These are phyloP conservation scores for Aurantiochytrium sp. DNA, from an alignment of 108 stramenopile species.

Conservation along the genomic window DNA sequence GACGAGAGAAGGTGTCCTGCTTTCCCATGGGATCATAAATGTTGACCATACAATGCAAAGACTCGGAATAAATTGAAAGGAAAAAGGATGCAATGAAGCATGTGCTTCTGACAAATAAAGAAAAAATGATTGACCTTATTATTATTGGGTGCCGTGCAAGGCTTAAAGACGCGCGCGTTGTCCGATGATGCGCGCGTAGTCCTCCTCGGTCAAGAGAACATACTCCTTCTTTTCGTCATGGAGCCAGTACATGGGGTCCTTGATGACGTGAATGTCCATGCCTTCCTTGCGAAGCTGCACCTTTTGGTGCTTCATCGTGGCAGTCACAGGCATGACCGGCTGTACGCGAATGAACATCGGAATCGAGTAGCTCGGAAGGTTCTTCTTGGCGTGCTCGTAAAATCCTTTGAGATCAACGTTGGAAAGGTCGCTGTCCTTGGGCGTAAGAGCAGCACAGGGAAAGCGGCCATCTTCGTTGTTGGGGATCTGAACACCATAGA, in stretches of 20 bases:
- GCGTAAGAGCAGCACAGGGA: constrained; percentile 12
- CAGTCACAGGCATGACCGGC: constrained; percentile 25
- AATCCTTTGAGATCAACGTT: neutral
- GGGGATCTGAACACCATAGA: constrained; percentile 41
- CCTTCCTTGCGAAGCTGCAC: constrained; percentile 27
- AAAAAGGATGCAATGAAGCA: too few species aligned
- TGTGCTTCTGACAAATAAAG: too few species aligned
- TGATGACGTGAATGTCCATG: neutral
- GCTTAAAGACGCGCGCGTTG: neutral
- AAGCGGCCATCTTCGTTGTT: constrained; percentile 38
- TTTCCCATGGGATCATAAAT: too few species aligned
- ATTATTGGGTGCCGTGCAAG: too few species aligned
- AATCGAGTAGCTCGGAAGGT: constrained; percentile 31
- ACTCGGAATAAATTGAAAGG: too few species aligned
- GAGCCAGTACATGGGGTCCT: neutral
- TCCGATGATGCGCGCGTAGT: neutral
- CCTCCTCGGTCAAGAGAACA: neutral
- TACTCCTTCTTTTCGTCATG: neutral
- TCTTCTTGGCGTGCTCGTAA: neutral
- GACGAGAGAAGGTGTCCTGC: too few species aligned
- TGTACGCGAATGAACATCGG: constrained; percentile 39
- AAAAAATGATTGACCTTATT: too few species aligned
- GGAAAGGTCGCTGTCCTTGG: neutral
- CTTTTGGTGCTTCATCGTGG: constrained; percentile 47
- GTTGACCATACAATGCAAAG: too few species aligned